A percentile compares a stretch with the other conserved stretches of the same genome.
These are phyloP conservation scores for Didymellaceae sp. DNA, from an alignment of 2,329 filamentous ascomycete species.

Conservation along the genomic window DNA sequence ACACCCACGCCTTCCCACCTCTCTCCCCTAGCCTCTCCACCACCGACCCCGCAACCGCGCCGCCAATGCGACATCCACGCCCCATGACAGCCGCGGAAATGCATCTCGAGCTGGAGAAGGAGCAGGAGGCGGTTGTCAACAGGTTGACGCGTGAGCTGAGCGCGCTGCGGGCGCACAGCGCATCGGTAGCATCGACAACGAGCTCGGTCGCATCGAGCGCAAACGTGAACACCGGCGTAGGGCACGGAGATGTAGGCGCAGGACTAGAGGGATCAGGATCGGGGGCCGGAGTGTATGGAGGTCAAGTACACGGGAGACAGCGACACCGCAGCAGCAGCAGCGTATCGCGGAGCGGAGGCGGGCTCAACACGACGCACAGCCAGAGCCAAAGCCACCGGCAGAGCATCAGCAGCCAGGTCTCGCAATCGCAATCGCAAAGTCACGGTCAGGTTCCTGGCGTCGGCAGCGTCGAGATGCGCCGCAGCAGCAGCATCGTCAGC, in stretches of 20 bases:
- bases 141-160: constrained; percentile 88
- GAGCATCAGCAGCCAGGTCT: constrained; percentile 30
- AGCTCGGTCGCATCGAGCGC: constrained; percentile 61
- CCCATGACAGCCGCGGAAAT: constrained; percentile 89
- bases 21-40: constrained; percentile 44
- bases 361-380: constrained; percentile 23
- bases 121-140: constrained; percentile 95
- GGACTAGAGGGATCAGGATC: no score
- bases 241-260: no score
- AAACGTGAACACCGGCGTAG: neutral
- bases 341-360: constrained; percentile 50
- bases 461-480: constrained; percentile 25
- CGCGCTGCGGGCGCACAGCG: constrained; percentile 74
- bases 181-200: constrained; percentile 66
- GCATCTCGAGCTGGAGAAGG: constrained; percentile 88
- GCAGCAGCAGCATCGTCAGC: constrained; percentile 45
- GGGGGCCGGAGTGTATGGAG: no score
- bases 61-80: constrained; percentile 84
- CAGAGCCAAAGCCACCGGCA: constrained; percentile 45
- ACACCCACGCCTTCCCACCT: constrained; percentile 44
- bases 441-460: neutral
- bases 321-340: constrained; percentile 59
- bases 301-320: no score
- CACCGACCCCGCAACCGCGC: constrained; percentile 57
- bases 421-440: no score